A percentile compares a stretch with the other conserved stretches of the same genome.
Conservation (phyloP, 2,329 filamentous ascomycete species). For the Ophiostoma tasmaniense region DNA sequence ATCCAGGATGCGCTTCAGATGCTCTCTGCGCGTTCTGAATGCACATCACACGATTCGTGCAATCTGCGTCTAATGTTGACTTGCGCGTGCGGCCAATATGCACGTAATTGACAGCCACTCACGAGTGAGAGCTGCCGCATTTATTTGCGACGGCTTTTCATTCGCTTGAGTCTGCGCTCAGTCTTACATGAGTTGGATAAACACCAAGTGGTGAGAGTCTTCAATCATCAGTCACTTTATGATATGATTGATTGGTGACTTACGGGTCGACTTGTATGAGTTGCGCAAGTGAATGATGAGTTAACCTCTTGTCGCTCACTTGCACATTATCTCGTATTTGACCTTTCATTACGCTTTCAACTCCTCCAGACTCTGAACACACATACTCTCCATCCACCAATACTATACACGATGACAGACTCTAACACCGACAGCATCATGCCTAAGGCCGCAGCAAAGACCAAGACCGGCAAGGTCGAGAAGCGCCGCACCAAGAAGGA, state of each 20-base stretch:
- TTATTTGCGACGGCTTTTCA: background rate
- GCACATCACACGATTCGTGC: background rate
- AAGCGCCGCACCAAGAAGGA: conserved; percentile 60
- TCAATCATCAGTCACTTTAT: background rate
- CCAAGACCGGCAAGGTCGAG: conserved; percentile 43
- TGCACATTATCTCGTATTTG: background rate
- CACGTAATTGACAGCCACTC: background rate
- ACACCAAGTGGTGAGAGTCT: background rate
- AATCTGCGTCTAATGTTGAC: background rate
- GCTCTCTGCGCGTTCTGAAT: background rate
- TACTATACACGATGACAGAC: background rate
- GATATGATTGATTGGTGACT: background rate
- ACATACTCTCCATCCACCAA: background rate
- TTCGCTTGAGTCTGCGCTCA: background rate
- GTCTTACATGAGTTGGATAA: background rate
- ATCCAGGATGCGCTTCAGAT: background rate
- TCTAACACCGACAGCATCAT: conserved; percentile 35
- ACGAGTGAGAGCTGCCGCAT: background rate
- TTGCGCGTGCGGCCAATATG: background rate
- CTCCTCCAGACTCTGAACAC: background rate
- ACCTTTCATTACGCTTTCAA: background rate
- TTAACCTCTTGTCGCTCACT: background rate
- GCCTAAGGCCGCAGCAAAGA: conserved; percentile 52
- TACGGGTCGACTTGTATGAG: background rate
- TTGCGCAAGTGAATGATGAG: background rate